phyloP scores from a whole-genome alignment of 768 basidiomycete species.

The Xerocomellus dryophilus region DNA sequence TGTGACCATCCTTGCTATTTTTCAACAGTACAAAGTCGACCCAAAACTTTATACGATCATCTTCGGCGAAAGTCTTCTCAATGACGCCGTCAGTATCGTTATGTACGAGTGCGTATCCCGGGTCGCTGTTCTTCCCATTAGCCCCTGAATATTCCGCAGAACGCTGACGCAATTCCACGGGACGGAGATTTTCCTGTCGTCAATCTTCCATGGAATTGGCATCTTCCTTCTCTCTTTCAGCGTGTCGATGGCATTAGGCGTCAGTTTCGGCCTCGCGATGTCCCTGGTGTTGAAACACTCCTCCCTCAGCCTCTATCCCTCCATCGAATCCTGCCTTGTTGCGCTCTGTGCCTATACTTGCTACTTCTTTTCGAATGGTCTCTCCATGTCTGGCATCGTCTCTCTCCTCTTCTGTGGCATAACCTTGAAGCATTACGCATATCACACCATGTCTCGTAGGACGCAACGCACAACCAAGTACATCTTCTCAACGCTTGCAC shows the following conservation, averaged over 20 bases:
- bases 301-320: conserved; percentile 79
- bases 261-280: conserved; percentile 85
- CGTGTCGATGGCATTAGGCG: conserved; percentile 91
- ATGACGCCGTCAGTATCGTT: conserved; percentile 99
- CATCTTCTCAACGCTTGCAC: conserved; percentile 91
- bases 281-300: conserved; percentile 95
- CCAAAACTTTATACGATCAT: conserved; percentile 97
- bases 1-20: conserved; percentile 96
- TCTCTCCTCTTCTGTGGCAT: conserved; percentile 98
- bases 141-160: conserved; percentile 39
- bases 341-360: conserved; percentile 92
- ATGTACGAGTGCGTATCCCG: conserved; percentile 90
- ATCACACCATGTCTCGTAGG: conserved; percentile 95
- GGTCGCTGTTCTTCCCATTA: background rate
- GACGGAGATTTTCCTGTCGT: conserved; percentile 77
- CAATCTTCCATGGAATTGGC: conserved; percentile 94
- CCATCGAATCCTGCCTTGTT: conserved; percentile 95
- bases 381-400: conserved; percentile 94
- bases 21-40: conserved; percentile 98
- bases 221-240: conserved; percentile 96
- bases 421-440: conserved; percentile 99
- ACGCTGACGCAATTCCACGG: conserved; percentile 92
- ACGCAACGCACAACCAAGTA: conserved; percentile 95
- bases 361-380: conserved; percentile 98
- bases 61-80: conserved; percentile 94